A percentile compares a stretch with the other conserved stretches of the same genome.
These are phyloP conservation scores for Massarina eburnea DNA, from an alignment of 2,329 filamentous ascomycete genomes.

Conservation along the genomic window DNA sequence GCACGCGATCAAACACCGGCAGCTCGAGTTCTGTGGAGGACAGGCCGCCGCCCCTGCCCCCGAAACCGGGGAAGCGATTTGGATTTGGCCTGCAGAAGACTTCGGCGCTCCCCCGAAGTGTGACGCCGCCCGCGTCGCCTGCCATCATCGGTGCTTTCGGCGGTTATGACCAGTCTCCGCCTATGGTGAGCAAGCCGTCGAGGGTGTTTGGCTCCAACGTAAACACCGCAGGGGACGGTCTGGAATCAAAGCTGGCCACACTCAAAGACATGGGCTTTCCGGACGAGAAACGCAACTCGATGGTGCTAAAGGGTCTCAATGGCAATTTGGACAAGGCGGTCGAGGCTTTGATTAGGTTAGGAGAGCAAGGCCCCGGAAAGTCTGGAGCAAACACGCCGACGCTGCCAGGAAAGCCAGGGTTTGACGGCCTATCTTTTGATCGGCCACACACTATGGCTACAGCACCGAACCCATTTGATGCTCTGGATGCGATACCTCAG, in stretches of 20 bases:
- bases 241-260: constrained; percentile 74
- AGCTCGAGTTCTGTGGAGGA: constrained; percentile 57
- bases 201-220: constrained; percentile 69
- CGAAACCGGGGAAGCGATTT: constrained; percentile 62
- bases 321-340: constrained; percentile 85
- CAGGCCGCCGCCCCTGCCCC: constrained; percentile 59
- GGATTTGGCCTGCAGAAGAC: constrained; percentile 69
- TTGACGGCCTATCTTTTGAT: constrained; percentile 49
- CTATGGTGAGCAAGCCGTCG: constrained; percentile 64
- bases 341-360: constrained; percentile 79
- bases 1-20: constrained; percentile 57
- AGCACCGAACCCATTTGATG: constrained; percentile 49
- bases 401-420: constrained; percentile 52
- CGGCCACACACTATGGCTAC: constrained; percentile 35
- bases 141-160: constrained; percentile 34
- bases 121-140: constrained; percentile 43
- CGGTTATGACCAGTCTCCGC: constrained; percentile 36
- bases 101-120: constrained; percentile 68
- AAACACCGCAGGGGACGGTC: constrained; percentile 55
- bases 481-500: constrained; percentile 37
- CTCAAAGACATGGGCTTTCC: constrained; percentile 90
- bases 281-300: constrained; percentile 78
- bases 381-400: constrained; percentile 52
- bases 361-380: constrained; percentile 55
- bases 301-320: constrained; percentile 78